These are phyloP conservation scores for Alternaria infectoria DNA, from an alignment of 2,329 filamentous ascomycete species.

Conservation along the genomic window DNA sequence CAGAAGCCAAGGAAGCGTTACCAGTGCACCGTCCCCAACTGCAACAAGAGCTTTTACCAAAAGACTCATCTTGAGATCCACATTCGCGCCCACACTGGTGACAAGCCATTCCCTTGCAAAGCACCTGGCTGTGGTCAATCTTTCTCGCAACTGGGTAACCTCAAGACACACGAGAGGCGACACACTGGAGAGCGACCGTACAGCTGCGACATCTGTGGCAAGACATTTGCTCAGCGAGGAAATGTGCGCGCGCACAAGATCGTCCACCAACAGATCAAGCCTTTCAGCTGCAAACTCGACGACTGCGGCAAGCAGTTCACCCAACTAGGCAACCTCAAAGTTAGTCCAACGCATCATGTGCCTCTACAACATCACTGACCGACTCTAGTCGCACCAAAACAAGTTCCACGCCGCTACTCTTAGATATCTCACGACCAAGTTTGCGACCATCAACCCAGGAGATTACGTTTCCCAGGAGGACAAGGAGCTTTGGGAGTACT, in stretches of 20 bases:
- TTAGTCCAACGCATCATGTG: slow-evolving; percentile 40
- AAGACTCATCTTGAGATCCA: slow-evolving; percentile 95
- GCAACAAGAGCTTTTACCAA: slow-evolving; percentile 83
- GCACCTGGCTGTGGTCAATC: slow-evolving; percentile 74
- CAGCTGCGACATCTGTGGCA: slow-evolving; percentile 78
- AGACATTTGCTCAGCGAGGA: slow-evolving; percentile 82
- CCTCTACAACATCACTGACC: slow-evolving; percentile 15
- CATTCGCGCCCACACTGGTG: slow-evolving; percentile 83
- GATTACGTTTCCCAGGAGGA: slow-evolving; percentile 71
- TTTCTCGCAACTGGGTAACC: slow-evolving; percentile 90
- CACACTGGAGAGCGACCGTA: slow-evolving; percentile 90
- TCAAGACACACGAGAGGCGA: slow-evolving; percentile 88
- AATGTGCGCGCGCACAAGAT: slow-evolving; percentile 85
- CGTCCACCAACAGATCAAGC: slow-evolving; percentile 78
- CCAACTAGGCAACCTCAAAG: slow-evolving; percentile 90
- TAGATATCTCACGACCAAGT: slow-evolving; percentile 71
- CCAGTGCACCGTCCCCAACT: slow-evolving; percentile 74
- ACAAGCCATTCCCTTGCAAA: slow-evolving; percentile 82
- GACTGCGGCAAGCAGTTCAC: slow-evolving; percentile 88
- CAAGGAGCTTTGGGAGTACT: slow-evolving; percentile 82
- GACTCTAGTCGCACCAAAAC: slow-evolving; percentile 80
- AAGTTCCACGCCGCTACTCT: slow-evolving; percentile 85
- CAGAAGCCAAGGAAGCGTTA: slow-evolving; percentile 68
- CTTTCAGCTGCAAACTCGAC: slow-evolving; percentile 81
- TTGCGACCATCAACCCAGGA: slow-evolving; percentile 67